Base-by-base conservation (phyloP, 108 stramenopile genomes). In the Skeletonema costatum region DNA sequence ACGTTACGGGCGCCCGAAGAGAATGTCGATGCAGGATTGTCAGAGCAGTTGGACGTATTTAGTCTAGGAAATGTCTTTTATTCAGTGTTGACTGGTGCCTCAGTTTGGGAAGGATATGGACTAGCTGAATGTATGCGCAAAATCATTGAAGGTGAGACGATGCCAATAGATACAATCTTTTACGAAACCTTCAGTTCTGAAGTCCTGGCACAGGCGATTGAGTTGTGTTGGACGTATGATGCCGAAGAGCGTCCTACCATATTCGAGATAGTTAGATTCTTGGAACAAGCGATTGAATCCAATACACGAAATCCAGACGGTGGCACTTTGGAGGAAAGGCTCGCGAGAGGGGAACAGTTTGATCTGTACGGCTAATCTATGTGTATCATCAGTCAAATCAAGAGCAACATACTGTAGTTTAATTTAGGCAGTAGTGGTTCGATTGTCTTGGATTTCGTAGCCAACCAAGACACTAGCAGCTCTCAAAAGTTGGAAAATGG, bases 31-130 rank as follows among this genome's bases (percentile, higher is more conserved):
- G 77, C 78, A 46, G 68, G 77, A 30, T 31, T 83, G 42, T 81
- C 50, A 25, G 91, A 92, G 35, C 85, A 87, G 59, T 69, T 90
- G 63, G 92, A 92, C 65, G 73, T 92, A 2, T 92, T 85, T 65
- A 88, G 87, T 64, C 44, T 92, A 19, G 92, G 88, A 12, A 90
- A 92, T 81, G 88, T 90, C 14, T 76, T 88, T 42, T 88, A 88
- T 58, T 46, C 83, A 32, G 67, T 92, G 42, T 73, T 90, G 60
- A 87, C 87, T 0, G 88, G 87, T 56, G 21, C 7, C 17, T 5
- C 6, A 10, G 21, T 56, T 8, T 56, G 53, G 53, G 53, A 56
- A 25, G 53, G 53, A 6, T 56, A 29, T 10, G 7, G 2, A 9
- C 25, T 0, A 25, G 1, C 25, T 4, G 53, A 56, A 10, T 0